Evolutionary conservation across 257 asterid species (phyloP), one percentile per base, ranked within the genome.

Genomic region (Ocimum tenuiflorum): DNA sequence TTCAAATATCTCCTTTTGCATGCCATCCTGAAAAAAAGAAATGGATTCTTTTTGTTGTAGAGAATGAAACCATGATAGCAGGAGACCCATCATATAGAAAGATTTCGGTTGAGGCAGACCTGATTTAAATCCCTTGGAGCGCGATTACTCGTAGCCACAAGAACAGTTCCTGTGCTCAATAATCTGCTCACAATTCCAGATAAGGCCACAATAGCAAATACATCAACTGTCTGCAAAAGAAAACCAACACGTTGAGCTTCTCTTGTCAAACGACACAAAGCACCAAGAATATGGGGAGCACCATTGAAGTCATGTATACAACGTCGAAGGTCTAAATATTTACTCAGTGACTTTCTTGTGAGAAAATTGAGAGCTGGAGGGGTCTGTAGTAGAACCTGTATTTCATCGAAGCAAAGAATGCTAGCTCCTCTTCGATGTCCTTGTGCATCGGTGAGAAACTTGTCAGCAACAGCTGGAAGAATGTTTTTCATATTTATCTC

Each of bases 141-240:
- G 33, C 99, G 99, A 77, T 92, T 92, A 84, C 99, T 92, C 58
- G 99, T 89, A 36, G 97, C 95, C 60, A 92, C 99, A 66, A 92
- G 97, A 73, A 92, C 81, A 15, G 99, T 89, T 76, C 99, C 99
- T n/a, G 88, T 83, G 81, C 88, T 86, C 80, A 91, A 73, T 72
- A 92, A 80, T 84, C 99, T 86, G 79, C 96, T 89, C 22, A 92
- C 64, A 73, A 92, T 89, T 75, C 99, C 97, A 66, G 99, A 92
- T 82, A 92, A 85, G 52, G 96, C 97, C 81, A 92, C 94, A 60
- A 92, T 77, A 58, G 99, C 99, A 77, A 92, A 92, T 66, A 89
- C 97, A 77, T 92, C 99, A 67, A 92, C 96, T 12, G 99, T 87
- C 99, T 92, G 91, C 53, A 76, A 76, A 33, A 73, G 61, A 65